These are phyloP conservation scores for Rhinocladiella similis DNA, from an alignment of 2,329 filamentous ascomycete species.

Conservation along the genomic window DNA sequence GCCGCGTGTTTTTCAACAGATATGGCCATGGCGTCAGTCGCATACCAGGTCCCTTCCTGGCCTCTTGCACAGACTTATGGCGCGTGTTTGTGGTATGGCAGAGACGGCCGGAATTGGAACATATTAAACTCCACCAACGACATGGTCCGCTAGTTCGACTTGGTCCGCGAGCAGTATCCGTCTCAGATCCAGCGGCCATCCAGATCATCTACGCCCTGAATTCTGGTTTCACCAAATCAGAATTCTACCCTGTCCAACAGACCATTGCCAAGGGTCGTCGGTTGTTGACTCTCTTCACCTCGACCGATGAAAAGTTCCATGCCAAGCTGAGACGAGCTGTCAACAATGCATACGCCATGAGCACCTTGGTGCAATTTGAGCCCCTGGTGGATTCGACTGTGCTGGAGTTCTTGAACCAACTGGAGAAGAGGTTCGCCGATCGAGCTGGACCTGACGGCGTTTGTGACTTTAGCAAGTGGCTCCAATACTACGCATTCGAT, in stretches of 20 bases:
- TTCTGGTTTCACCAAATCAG: conserved; percentile 20
- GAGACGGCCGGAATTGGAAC: conserved; percentile 26
- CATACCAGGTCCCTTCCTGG: conserved; percentile 33
- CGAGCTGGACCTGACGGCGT: conserved; percentile 6
- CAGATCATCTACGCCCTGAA: conserved; percentile 26
- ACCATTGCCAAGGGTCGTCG: conserved; percentile 31
- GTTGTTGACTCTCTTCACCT: conserved; percentile 37
- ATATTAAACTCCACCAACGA: conserved; percentile 29
- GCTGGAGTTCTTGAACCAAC: conserved; percentile 66
- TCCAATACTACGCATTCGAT: conserved; percentile 40
- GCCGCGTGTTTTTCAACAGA: conserved; percentile 6
- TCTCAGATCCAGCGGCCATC: conserved; percentile 25
- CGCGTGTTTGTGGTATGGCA: conserved; percentile 31
- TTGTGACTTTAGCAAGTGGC: conserved; percentile 39
- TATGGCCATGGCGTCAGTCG: conserved; percentile 17
- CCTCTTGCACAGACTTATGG: conserved; percentile 30
- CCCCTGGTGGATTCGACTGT: conserved; percentile 76
- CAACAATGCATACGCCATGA: conserved; percentile 43
- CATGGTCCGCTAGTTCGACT: conserved; percentile 34
- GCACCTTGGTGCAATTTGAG: conserved; percentile 46
- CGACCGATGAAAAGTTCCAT: conserved; percentile 43
- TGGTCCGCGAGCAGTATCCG: conserved; percentile 34
- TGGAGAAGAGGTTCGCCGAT: conserved; percentile 57
- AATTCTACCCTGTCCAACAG: conserved; percentile 34
- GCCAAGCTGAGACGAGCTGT: conserved; percentile 41